Base-by-base conservation (phyloP, 2,329 filamentous ascomycete species). In the Dothideomycetes sp. region DNA sequence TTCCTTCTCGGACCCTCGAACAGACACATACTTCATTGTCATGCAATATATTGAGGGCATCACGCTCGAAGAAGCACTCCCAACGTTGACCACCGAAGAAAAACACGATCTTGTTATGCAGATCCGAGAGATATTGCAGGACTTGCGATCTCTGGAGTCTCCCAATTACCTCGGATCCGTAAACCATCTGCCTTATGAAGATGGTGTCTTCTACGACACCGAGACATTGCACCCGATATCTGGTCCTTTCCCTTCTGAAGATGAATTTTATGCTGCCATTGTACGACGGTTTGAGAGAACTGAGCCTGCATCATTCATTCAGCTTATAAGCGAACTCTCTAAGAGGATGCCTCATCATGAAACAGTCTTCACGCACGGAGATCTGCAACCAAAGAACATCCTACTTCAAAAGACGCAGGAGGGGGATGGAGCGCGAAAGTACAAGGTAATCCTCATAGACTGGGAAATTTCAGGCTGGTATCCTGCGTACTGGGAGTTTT, bases 401-500 rank as follows among this genome's bases (percentile, higher is more conserved):
- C 37, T 49, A 17, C 37, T 50, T 12, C 41, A 42, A 14, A 42
- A 39, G 19, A 37, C 19, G 12, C 19, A 19, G 11, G 24, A 17
- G 10, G 34, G 27, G 12, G 34, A 36, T 17, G 34, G 39, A 19
- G 32, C 34, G 16, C n/a, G 27, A 8, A 17, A 18, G 14, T 40
- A 42, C 19, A 38, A 45, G 17, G 34, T 49, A 24, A 41, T 31
- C 15, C 36, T 50, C 10, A 40, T 49, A 11, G 48, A 49, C 34
- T 49, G 47, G 48, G 45, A 46, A 31, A 31, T 37, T 11, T 42
- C 45, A 12, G 48, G 48, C 33, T 49, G 45, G 46, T 47, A 45
- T 36, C 48, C 47, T 5, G 47, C 49, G 14, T 47, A 46, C 36
- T 49, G 43, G 43, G 48, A 50, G 36, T 49, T 37, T 37, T 45